Conservation (phyloP, 2,329 filamentous ascomycete genomes). For the Aspergillus sp. region DNA sequence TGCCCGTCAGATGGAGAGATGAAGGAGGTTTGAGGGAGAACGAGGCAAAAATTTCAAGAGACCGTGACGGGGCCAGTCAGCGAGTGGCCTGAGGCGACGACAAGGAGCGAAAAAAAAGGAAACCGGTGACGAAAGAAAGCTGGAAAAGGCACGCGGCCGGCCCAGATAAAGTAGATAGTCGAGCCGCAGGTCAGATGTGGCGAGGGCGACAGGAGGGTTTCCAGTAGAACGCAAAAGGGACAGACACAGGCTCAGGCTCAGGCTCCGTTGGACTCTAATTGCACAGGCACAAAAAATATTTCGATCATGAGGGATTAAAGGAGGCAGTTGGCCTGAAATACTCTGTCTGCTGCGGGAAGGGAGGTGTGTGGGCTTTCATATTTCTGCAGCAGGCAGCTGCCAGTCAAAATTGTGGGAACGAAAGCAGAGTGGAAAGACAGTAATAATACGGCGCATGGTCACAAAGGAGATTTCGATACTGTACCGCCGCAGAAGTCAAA, state of each 20-base stretch:
- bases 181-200: background rate
- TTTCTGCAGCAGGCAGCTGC: too few species aligned
- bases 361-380: background rate
- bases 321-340: background rate
- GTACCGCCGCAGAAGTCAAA: too few species aligned
- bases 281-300: too few species aligned
- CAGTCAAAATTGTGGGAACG: conserved; percentile 1
- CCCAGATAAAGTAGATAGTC: background rate
- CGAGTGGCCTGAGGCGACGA: background rate
- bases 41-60: conserved; percentile 4
- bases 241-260: too few species aligned
- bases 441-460: too few species aligned
- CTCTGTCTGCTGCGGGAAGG: background rate
- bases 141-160: background rate
- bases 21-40: conserved; percentile 2
- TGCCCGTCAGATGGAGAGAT: conserved; percentile 3
- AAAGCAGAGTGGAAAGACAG: conserved; percentile 1
- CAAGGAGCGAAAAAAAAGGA: background rate
- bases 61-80: background rate
- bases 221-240: background rate
- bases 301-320: background rate
- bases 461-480: too few species aligned
- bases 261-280: too few species aligned
- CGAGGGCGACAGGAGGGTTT: background rate
- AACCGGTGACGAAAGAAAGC: background rate